Conservation (phyloP, 2,329 filamentous ascomycete genomes). For the Claviceps sp. region DNA sequence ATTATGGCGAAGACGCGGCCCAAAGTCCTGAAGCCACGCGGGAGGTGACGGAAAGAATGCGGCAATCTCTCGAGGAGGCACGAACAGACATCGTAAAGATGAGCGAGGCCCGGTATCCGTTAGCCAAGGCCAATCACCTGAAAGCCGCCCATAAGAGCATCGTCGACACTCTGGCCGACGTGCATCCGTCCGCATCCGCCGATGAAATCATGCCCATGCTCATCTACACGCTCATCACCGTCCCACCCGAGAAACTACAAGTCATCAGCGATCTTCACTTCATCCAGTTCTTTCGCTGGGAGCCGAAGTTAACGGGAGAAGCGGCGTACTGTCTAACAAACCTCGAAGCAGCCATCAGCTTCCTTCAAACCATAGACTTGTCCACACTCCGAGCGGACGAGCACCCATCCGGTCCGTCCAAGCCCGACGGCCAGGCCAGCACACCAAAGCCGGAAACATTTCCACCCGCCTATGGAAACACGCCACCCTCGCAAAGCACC, state of each 20-base stretch:
- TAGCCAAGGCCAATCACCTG: conserved; percentile 82
- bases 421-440: conserved; percentile 34
- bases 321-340: conserved; percentile 94
- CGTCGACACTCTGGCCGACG: conserved; percentile 65
- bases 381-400: conserved; percentile 78
- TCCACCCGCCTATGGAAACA: conserved; percentile 39
- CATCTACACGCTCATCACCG: conserved; percentile 90
- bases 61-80: conserved; percentile 58
- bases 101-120: conserved; percentile 74
- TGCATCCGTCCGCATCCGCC: conserved; percentile 71
- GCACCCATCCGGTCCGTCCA: conserved; percentile 51
- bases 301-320: conserved; percentile 79
- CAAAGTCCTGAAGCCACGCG: conserved; percentile 43
- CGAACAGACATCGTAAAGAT: conserved; percentile 59
- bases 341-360: conserved; percentile 85
- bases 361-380: conserved; percentile 88
- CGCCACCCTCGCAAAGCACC: conserved; percentile 18
- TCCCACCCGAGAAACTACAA: conserved; percentile 72
- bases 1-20: conserved; percentile 46
- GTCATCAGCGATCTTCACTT: conserved; percentile 92
- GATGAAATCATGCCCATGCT: conserved; percentile 95
- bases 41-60: conserved; percentile 54
- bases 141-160: conserved; percentile 87
- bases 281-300: conserved; percentile 80
- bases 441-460: conserved; percentile 41